Evolutionary conservation across 2,329 filamentous ascomycete genomes (phyloP), one percentile per base, ranked within the genome.

Genomic region (Diaporthe eres): DNA sequence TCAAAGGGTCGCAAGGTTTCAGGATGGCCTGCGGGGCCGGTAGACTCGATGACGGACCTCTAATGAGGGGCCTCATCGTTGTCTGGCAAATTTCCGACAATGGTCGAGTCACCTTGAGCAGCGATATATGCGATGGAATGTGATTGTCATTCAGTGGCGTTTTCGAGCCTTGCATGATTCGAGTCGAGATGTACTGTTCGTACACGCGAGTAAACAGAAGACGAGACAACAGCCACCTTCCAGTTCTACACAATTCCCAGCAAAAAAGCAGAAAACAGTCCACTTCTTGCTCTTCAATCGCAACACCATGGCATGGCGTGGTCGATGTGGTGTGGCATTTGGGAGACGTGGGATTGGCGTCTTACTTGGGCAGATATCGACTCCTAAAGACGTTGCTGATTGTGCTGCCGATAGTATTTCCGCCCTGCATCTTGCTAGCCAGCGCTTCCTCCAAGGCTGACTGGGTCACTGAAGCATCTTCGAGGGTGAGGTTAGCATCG

Each of bases 381-480:
- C 92, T 93, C 79, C 92, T 87, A 71, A 94, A 88, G 76, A 95
- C 87, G 25, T 88, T 93, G 78, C 93, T 94, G 86, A 95, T 94
- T 77, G 92, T 86, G 79, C 88, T 90, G 42, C 87, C 88, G 77
- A 90, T 88, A 8, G 87, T 87, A 42, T 84, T 83, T 47, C 89
- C 90, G 78, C 92, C 89, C 79, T 92, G 89, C 87, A 94, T 92
- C 78, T 93, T 92, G 81, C 92, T 95, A 28, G 94, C 90, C 71
- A 95, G 85, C 10, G 93, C 94, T 81, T 96, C 94, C 82, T 96
- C 94, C 74, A 96, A 85, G 4, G 94, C 94, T 22, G 93, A 95
- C 82, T 95, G 94, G 39, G 94, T 95, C 22, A 96, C 92, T 25
- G 94, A 95, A 25, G 93, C 92, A 87, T 96, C 94, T 94, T n/a